A percentile compares a stretch with the other conserved stretches of the same genome.
Evolutionary conservation across 2,329 filamentous ascomycete species (phyloP).

Genomic region (Nannizzia gypsea): DNA sequence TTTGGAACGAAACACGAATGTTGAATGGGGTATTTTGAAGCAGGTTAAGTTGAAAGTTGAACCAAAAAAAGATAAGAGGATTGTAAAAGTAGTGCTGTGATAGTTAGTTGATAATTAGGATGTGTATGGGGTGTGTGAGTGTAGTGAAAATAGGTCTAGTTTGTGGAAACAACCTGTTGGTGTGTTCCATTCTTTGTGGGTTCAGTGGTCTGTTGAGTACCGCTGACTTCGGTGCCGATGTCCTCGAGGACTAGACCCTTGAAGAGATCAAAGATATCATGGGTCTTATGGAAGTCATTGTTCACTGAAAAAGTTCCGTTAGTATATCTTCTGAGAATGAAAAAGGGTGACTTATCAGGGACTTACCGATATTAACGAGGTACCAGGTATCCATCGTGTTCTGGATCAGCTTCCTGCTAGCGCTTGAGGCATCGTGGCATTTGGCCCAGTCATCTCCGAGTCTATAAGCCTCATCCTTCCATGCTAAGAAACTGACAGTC

Average conservation of each 20-base stretch:
- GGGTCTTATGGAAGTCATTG: constrained; percentile 86
- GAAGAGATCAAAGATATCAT: constrained; percentile 76
- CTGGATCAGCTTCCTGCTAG: constrained; percentile 69
- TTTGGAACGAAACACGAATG: constrained; percentile 2
- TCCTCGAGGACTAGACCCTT: constrained; percentile 49
- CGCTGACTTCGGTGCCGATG: constrained; percentile 23
- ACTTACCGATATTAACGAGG: constrained; percentile 82
- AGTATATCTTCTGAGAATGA: constrained; percentile 12
- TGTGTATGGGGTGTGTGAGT: background rate
- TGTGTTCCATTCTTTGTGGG: background rate
- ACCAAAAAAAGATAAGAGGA: background rate
- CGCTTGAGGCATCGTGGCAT: constrained; percentile 66
- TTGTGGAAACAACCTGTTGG: background rate
- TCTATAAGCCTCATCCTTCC: constrained; percentile 95
- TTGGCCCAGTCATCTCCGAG: constrained; percentile 89
- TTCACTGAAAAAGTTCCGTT: constrained; percentile 52
- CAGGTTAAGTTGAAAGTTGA: constrained; percentile 1
- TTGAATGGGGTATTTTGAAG: constrained; percentile 5
- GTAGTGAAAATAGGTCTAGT: background rate
- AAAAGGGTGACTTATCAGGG: background rate
- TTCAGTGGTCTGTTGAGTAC: background rate
- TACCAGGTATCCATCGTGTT: constrained; percentile 83
- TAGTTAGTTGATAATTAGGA: background rate
- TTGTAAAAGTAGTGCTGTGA: background rate
- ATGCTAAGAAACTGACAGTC: constrained; percentile 91